These are phyloP conservation scores for Aspergillus carbonarius DNA, from an alignment of 2,329 filamentous ascomycete genomes.

Conservation along the genomic window DNA sequence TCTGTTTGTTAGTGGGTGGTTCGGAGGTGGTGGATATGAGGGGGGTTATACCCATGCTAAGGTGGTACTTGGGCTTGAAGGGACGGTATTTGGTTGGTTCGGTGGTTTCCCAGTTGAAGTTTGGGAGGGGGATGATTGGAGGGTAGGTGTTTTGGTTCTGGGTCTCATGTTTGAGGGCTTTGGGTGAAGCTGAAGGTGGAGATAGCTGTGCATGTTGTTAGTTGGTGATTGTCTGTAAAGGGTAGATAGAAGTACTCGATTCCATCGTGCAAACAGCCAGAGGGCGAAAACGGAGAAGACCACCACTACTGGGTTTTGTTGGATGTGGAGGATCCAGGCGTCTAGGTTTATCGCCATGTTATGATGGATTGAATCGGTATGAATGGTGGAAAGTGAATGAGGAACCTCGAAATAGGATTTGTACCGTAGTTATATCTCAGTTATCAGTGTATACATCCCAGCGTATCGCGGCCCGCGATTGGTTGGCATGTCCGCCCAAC, in stretches of 20 bases:
- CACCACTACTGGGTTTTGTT: not conserved
- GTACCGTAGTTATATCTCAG: not conserved
- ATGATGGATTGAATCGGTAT: not conserved
- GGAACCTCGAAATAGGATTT: constrained; percentile 3
- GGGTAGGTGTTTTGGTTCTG: constrained; percentile 20
- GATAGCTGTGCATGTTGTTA: not conserved
- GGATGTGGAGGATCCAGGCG: not conserved
- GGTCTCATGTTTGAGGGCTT: not conserved
- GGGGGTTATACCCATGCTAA: constrained; percentile 61
- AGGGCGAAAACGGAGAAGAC: not conserved
- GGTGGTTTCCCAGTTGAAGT: constrained; percentile 53
- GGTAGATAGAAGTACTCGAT: not conserved
- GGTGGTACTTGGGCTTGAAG: constrained; percentile 61
- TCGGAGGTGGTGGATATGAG: not conserved
- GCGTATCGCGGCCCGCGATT: constrained; percentile 17
- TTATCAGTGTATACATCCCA: not conserved
- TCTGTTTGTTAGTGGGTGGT: constrained; percentile 7
- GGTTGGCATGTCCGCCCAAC: constrained; percentile 13
- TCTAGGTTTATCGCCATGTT: not conserved
- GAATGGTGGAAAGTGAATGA: not conserved
- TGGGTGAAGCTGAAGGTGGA: not conserved
- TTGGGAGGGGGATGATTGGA: constrained; percentile 41
- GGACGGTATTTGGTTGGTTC: constrained; percentile 56
- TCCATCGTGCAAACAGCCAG: not conserved
- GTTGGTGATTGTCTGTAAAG: not conserved